Percentiles rank a stretch among this genome's conserved stretches.
Evolutionary conservation across 1,284 basidiomycete species (phyloP).

Genomic region (Marasmius oreades): DNA sequence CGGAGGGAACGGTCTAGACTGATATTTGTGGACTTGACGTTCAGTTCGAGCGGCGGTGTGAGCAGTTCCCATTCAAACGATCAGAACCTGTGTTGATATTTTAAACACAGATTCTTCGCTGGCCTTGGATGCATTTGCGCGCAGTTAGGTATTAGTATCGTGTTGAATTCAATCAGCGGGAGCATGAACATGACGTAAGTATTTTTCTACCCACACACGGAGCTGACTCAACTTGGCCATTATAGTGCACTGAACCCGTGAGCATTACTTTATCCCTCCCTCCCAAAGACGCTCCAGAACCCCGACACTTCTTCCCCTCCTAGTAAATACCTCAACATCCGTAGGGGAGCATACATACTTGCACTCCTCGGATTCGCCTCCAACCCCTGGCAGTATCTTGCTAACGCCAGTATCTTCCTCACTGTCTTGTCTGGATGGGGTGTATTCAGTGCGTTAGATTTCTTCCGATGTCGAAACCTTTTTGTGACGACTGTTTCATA

Average conservation of each 20-base stretch:
- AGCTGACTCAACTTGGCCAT: too few species aligned
- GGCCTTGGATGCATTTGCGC: conserved; percentile 20
- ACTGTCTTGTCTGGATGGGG: conserved; percentile 19
- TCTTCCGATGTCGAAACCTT: neutral
- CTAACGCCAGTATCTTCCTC: conserved; percentile 17
- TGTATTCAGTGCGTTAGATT: conserved; percentile 14
- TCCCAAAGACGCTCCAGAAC: neutral
- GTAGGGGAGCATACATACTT: conserved; percentile 17
- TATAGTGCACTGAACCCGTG: conserved; percentile 1
- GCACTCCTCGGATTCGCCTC: conserved; percentile 13
- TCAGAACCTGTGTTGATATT: neutral
- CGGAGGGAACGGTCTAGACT: neutral
- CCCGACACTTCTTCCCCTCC: too few species aligned
- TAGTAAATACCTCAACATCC: conserved; percentile 18
- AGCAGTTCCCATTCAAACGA: neutral
- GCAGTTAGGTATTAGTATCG: conserved; percentile 21
- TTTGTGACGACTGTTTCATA: neutral
- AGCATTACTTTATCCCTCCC: neutral
- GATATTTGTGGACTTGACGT: neutral
- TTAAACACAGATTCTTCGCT: conserved; percentile 17
- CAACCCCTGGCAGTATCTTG: conserved; percentile 19
- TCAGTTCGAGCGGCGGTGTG: conserved; percentile 8
- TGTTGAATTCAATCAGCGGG: conserved; percentile 20
- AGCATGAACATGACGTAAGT: conserved; percentile 18
- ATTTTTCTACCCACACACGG: neutral